Evolutionary conservation across 1,284 basidiomycete genomes (phyloP).

Genomic region (Nidula niveotomentosa): DNA sequence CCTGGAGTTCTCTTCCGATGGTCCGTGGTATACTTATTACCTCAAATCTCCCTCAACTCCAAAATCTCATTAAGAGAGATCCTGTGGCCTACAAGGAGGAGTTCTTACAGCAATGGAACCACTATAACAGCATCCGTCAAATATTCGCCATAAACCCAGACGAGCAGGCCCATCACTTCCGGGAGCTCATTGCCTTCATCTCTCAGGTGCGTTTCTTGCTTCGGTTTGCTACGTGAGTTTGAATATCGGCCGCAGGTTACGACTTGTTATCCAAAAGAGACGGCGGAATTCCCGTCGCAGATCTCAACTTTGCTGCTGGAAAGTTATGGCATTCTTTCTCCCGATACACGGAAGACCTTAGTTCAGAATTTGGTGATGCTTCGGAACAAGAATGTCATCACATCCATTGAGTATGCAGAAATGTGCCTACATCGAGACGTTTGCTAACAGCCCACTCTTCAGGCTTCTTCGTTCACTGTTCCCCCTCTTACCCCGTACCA

Average conservation of each 20-base stretch:
- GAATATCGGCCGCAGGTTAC: constrained; percentile 56
- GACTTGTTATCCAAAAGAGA: constrained; percentile 88
- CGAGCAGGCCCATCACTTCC: constrained; percentile 81
- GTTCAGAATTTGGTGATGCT: constrained; percentile 93
- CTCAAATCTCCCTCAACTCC: constrained; percentile 79
- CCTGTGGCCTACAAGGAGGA: constrained; percentile 92
- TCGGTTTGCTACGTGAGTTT: constrained; percentile 4
- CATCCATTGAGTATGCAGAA: constrained; percentile 76
- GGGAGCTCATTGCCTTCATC: constrained; percentile 86
- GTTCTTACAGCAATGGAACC: constrained; percentile 98
- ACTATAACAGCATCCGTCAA: constrained; percentile 87
- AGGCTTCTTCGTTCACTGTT: constrained; percentile 92
- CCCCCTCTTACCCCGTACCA: constrained; percentile 89
- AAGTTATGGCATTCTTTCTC: constrained; percentile 68
- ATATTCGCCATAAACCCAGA: constrained; percentile 81
- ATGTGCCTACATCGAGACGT: too few relatives aligned
- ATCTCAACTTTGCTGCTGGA: constrained; percentile 77
- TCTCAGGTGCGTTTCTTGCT: constrained; percentile 56
- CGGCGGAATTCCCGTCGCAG: constrained; percentile 79
- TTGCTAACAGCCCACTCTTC: not conserved
- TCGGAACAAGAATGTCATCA: constrained; percentile 90
- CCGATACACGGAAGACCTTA: constrained; percentile 80
- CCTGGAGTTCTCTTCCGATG: constrained; percentile 12
- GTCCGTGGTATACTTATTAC: constrained; percentile 65
- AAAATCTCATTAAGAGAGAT: constrained; percentile 97